Percentiles rank a stretch among this genome's conserved stretches.
phyloP scores from a whole-genome alignment of 164 flowering plant species.

The Nelumbo lutea region DNA sequence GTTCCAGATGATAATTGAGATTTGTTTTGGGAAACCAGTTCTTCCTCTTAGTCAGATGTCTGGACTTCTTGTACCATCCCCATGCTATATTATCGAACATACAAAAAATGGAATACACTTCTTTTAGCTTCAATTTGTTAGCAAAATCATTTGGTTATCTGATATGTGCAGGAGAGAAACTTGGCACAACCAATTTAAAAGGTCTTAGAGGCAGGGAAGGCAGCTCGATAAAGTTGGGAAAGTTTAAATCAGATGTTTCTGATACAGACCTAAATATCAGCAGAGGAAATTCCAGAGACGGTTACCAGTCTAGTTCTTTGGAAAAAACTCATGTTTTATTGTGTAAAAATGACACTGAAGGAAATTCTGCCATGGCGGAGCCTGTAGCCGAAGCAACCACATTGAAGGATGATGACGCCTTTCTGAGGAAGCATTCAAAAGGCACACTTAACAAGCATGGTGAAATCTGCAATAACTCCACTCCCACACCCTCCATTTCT shows the following conservation, averaged over 20 bases:
- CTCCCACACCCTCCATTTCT: constrained; percentile 20
- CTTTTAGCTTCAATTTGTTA: background rate
- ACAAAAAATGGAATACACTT: background rate
- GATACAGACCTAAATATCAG: constrained; percentile 28
- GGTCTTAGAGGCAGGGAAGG: constrained; percentile 35
- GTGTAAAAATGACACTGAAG: constrained; percentile 37
- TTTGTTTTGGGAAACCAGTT: background rate
- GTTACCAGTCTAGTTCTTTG: constrained; percentile 23
- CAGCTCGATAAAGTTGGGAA: constrained; percentile 48
- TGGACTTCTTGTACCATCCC: no score
- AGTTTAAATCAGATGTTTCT: constrained; percentile 37
- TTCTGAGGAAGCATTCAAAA: constrained; percentile 35
- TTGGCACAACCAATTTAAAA: no score
- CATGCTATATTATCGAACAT: no score
- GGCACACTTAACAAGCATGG: constrained; percentile 18
- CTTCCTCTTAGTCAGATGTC: no score
- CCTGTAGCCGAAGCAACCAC: constrained; percentile 26
- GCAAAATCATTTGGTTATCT: background rate
- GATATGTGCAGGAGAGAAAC: constrained; percentile 33
- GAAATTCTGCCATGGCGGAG: constrained; percentile 19
- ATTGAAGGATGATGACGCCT: constrained; percentile 31
- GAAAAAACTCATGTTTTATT: constrained; percentile 23
- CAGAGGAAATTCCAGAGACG: constrained; percentile 27
- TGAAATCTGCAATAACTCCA: constrained; percentile 28
- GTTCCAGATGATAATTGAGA: constrained; percentile 1